These are phyloP conservation scores for Glaciozyma martinii DNA, from an alignment of 768 basidiomycete species.

Conservation along the genomic window DNA sequence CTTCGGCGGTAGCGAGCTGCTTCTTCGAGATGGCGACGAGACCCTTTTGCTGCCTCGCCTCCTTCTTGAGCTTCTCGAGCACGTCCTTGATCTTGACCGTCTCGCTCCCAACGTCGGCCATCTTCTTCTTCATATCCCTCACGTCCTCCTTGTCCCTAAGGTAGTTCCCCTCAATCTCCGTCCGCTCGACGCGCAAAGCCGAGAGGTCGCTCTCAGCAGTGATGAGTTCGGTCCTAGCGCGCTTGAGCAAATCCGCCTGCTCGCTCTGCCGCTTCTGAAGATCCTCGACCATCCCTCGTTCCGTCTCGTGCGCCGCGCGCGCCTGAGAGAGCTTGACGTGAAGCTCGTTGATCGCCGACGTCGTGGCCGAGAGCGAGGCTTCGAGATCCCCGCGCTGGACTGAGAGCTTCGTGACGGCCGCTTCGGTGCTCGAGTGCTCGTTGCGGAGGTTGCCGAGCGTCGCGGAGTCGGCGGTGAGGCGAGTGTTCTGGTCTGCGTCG, in stretches of 20 bases:
- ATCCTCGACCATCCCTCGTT: conserved; percentile 48
- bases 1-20: conserved; percentile 76
- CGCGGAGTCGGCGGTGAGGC: conserved; percentile 47
- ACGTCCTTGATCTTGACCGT: conserved; percentile 60
- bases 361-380: conserved; percentile 55
- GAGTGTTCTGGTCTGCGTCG: conserved; percentile 14
- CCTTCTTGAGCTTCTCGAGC: conserved; percentile 81
- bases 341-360: conserved; percentile 63
- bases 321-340: conserved; percentile 76
- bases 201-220: conserved; percentile 84
- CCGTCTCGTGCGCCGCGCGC: conserved; percentile 75
- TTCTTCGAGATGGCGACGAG: conserved; percentile 89
- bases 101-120: conserved; percentile 70
- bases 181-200: conserved; percentile 76
- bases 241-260: conserved; percentile 54
- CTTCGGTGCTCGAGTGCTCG: conserved; percentile 69
- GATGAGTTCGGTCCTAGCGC: conserved; percentile 68
- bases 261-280: conserved; percentile 55
- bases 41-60: conserved; percentile 93
- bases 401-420: conserved; percentile 57
- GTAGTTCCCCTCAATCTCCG: conserved; percentile 76
- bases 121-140: conserved; percentile 69
- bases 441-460: conserved; percentile 83
- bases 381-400: conserved; percentile 61
- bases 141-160: conserved; percentile 91